Evolutionary conservation across 805 yeast genomes (phyloP).

Genomic region (Nakazawaea laoshanensis): DNA sequence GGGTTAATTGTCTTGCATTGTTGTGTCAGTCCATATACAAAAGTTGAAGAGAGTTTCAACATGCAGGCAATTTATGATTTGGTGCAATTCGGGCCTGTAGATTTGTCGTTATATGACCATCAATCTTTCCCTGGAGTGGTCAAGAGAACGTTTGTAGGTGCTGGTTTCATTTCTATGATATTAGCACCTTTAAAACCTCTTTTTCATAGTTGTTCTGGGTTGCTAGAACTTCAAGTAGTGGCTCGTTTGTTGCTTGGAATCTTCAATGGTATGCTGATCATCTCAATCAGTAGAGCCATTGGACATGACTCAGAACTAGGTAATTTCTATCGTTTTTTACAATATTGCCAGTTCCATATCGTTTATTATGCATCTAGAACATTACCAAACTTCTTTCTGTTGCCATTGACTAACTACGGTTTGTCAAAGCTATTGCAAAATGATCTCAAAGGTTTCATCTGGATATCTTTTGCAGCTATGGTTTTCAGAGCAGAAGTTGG

Average conservation of each 20-base stretch:
- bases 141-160: slow-evolving; percentile 77
- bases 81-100: slow-evolving; percentile 48
- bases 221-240: slow-evolving; percentile 35
- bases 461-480: slow-evolving; percentile 54
- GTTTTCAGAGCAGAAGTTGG: slow-evolving; percentile 70
- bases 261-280: slow-evolving; percentile 44
- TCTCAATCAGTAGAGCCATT: slow-evolving; percentile 38
- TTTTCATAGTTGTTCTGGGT: slow-evolving; percentile 10
- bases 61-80: slow-evolving; percentile 86
- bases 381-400: slow-evolving; percentile 77
- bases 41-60: slow-evolving; percentile 91
- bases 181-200: slow-evolving; percentile 28
- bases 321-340: slow-evolving; percentile 52
- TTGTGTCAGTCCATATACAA: slow-evolving; percentile 67
- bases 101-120: slow-evolving; percentile 57
- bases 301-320: slow-evolving; percentile 21
- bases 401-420: slow-evolving; percentile 62
- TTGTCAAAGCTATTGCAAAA: slow-evolving; percentile 43
- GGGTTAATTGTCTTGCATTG: slow-evolving; percentile 41
- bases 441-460: slow-evolving; percentile 36
- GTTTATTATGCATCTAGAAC: slow-evolving; percentile 77
- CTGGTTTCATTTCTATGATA: slow-evolving; percentile 42
- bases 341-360: slow-evolving; percentile 68
- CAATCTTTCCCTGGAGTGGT: slow-evolving; percentile 78
- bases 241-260: slow-evolving; percentile 58